These are phyloP conservation scores for Trichoderma lentiforme DNA, from an alignment of 2,329 filamentous ascomycete species.

Conservation along the genomic window DNA sequence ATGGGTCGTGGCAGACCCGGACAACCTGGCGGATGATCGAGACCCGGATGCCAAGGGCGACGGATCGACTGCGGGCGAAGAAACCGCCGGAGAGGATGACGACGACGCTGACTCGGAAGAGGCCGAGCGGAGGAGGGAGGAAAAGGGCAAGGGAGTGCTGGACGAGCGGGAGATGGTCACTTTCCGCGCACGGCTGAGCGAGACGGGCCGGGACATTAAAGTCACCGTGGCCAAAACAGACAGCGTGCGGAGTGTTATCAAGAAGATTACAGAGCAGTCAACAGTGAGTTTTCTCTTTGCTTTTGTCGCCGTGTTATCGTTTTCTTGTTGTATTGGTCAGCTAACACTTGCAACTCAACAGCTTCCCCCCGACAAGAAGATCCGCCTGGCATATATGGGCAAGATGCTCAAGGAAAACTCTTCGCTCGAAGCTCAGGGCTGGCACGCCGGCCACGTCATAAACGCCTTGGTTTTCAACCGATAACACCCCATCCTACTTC, in stretches of 20 bases:
- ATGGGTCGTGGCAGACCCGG: constrained; percentile 66
- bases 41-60: constrained; percentile 28
- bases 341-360: constrained; percentile 28
- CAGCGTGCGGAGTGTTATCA: constrained; percentile 59
- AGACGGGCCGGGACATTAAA: constrained; percentile 61
- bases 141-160: constrained; percentile 58
- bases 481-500: constrained; percentile 26
- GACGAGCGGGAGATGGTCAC: constrained; percentile 53
- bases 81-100: constrained; percentile 37
- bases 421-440: constrained; percentile 67
- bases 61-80: constrained; percentile 39
- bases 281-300: constrained; percentile 48
- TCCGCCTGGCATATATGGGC: constrained; percentile 78
- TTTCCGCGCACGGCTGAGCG: constrained; percentile 63
- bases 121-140: constrained; percentile 43
- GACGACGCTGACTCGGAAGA: constrained; percentile 32
- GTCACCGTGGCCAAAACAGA: constrained; percentile 58
- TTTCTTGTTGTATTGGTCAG: not conserved
- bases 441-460: constrained; percentile 70
- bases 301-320: not conserved
- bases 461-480: constrained; percentile 68
- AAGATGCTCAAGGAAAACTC: constrained; percentile 69
- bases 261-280: constrained; percentile 61
- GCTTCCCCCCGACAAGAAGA: constrained; percentile 56
- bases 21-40: constrained; percentile 45